Base-by-base conservation (phyloP, 1,284 basidiomycete species). In the Ustilago lituana region DNA sequence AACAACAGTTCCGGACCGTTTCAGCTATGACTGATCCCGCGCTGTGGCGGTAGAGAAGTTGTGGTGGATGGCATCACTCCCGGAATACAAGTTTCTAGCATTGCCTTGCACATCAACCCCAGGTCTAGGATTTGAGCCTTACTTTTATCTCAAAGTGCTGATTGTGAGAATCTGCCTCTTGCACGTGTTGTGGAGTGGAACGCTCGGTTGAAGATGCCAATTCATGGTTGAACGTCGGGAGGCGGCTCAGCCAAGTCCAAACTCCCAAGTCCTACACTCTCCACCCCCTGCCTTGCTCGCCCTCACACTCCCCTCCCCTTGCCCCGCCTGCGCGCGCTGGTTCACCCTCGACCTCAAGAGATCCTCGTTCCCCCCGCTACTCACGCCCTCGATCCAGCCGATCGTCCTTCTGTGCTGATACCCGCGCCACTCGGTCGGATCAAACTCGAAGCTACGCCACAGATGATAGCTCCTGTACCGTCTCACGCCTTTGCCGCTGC, bases 371-470 rank as follows among this genome's bases (percentile, higher is more conserved):
- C 62, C 61, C 12, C 62, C 44, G 20, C 61, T 73, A 39, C 68
- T 72, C 2, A 67, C 44, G 5, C 75, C 76, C 46, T 84, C 84
- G 50, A 85, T 83, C 76, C 82, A 86, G 1, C 94, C 94, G 71
- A 94, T 90, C 1, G 94, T 97, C 86, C 95, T 90, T 11, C 92
- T 85, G 83, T 98, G 94, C 69, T 89, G 89, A 76, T 97, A 98
- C 0, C 91, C 93, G 44, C 87, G 86, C 88, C 92, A 98, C 0
- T 85, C 78, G 12, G 82, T 82, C 23, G 91, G 86, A 40, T 88
- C 85, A 76, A 98, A 98, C 22, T 84, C 86, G 81, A 95, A 97
- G 1, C 92, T 94, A 22, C 93, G 86, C 43, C 94, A 83, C 5
- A 92, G 85, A 3, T 84, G 86, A 79, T 91, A 97, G 10, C 56